Evolutionary conservation across 495 filamentous ascomycete genomes (phyloP).

Genomic region (Penicillium roqueforti): DNA sequence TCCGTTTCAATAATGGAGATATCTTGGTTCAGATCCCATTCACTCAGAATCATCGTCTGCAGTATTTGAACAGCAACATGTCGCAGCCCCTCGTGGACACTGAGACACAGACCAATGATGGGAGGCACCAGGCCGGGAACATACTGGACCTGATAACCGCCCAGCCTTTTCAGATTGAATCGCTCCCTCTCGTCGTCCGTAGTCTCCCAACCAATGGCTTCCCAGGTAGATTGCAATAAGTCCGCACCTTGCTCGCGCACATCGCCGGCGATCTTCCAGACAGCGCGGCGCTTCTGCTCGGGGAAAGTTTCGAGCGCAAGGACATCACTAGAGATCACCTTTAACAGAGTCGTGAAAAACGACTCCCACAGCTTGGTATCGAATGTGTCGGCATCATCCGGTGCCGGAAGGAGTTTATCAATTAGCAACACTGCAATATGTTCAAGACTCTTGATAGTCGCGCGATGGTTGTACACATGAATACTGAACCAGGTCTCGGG

Average conservation of each 20-base stretch:
- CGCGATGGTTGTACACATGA: conserved; percentile 92
- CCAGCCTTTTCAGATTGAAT: conserved; percentile 79
- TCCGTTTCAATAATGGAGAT: conserved; percentile 89
- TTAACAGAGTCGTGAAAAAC: conserved; percentile 86
- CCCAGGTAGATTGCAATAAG: conserved; percentile 80
- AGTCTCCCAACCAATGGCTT: conserved; percentile 96
- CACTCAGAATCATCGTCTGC: conserved; percentile 96
- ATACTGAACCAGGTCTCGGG: conserved; percentile 86
- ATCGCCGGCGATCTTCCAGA: conserved; percentile 99
- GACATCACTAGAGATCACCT: conserved; percentile 80
- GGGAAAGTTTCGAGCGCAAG: conserved; percentile 94
- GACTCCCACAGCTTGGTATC: conserved; percentile 90
- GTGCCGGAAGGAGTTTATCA: conserved; percentile 73
- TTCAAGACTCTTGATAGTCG: conserved; percentile 83
- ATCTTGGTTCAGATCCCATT: conserved; percentile 96
- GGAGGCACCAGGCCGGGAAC: conserved; percentile 87
- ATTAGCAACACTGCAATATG: conserved; percentile 73
- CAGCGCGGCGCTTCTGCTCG: conserved; percentile 90
- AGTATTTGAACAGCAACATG: conserved; percentile 88
- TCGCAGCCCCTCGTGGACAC: conserved; percentile 87
- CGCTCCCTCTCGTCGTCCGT: conserved; percentile 65
- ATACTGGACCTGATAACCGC: conserved; percentile 97
- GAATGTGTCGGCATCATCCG: conserved; percentile 89
- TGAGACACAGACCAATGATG: conserved; percentile 90
- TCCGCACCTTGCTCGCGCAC: conserved; percentile 88